Base-by-base conservation (phyloP, 2,329 filamentous ascomycete species). In the Thielaviopsis musarum region DNA sequence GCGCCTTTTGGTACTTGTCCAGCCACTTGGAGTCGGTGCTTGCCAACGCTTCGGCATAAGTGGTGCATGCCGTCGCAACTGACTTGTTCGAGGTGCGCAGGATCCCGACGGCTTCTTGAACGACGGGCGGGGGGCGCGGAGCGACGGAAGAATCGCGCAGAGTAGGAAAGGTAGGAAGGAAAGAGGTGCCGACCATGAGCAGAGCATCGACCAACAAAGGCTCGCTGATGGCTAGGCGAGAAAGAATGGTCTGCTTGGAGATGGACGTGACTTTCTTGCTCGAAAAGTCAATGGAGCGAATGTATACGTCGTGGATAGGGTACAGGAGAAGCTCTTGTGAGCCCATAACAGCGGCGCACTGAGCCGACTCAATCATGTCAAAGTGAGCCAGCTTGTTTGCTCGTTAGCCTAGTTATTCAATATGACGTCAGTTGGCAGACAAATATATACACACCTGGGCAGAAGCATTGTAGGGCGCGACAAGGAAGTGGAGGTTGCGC, bases 321-420 rank as follows among this genome's bases (percentile, higher is more conserved):
- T 94, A 96, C 41, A 95, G 77, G 57, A 97, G 81, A 51, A 91
- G 77, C 70, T 95, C 90, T 56, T 89, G 85, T 1, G 89, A 83
- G 34, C 89, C 91, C 77, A 88, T 90, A 66, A 95, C 78, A 17
- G 84, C 87, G 60, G 87, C 85, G 62, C 83, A 82, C 66, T 87
- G 83, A 56, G 81, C 80, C 12, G 80, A 80, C 62, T 87, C 78
- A 58, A 77, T 72, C 68, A 82, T 80, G 63, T 87, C 82, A 61
- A 95, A 82, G 67, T 91, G 89, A 53, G 88, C 86, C 63, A 95
- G 80, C 84, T 90, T 24, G 63, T 66, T 54, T 66, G 67, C 53
- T 56, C 19, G 17, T n/a, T 10, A 15, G 15, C 38, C 13, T 3
- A n/a, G 17, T 41, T 12, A 17, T 51, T 9, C 4, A 22, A 5